A percentile compares a stretch with the other conserved stretches of the same genome.
Evolutionary conservation across 1,284 basidiomycete genomes (phyloP).

Genomic region (Sporisorium exsertum): DNA sequence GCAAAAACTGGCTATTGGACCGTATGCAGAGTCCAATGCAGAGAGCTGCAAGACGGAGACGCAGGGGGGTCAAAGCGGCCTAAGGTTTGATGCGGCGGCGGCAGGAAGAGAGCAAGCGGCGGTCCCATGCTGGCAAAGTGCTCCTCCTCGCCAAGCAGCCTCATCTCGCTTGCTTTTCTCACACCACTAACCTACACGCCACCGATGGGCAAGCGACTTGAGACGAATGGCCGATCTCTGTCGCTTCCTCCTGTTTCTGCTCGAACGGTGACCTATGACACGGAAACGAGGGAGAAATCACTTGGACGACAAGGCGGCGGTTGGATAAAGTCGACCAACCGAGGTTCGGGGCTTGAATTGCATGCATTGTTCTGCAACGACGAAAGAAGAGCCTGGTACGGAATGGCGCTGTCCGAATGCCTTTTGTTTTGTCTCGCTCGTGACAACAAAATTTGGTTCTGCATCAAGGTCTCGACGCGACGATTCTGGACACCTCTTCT

Average conservation of each 20-base stretch:
- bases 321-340: constrained; percentile 17
- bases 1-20: background rate
- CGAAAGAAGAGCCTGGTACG: background rate
- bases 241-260: too few relatives aligned
- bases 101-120: too few relatives aligned
- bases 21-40: background rate
- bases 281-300: background rate
- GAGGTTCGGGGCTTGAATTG: constrained; percentile 24
- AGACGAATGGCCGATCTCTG: too few relatives aligned
- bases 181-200: too few relatives aligned
- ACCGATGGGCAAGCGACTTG: too few relatives aligned
- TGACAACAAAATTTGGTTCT: background rate
- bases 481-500: background rate
- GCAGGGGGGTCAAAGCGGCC: background rate
- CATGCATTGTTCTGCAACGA: background rate
- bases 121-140: too few relatives aligned
- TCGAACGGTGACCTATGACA: background rate
- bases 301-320: constrained; percentile 19
- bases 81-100: background rate
- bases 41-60: background rate
- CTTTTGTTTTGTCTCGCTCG: background rate
- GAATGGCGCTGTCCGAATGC: constrained; percentile 7
- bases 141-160: too few relatives aligned
- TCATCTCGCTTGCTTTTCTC: too few relatives aligned
- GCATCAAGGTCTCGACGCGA: too few relatives aligned